Evolutionary conservation across 1,284 basidiomycete genomes (phyloP).

Genomic region (Apiotrichum siamense): DNA sequence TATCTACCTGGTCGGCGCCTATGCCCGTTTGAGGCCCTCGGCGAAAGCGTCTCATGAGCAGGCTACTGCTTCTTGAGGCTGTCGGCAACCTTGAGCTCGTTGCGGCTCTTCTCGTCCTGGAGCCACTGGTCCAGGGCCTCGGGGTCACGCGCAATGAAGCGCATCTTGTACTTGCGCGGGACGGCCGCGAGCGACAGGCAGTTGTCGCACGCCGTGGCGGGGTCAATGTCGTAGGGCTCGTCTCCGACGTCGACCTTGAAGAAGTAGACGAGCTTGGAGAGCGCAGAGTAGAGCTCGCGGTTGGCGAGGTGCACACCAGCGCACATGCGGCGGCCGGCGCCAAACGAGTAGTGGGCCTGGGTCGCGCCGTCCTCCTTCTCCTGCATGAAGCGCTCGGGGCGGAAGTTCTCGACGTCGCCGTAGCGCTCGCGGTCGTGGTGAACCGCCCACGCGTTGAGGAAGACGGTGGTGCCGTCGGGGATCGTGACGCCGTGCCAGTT

Average conservation of each 20-base stretch:
- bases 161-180: slow-evolving; percentile 15
- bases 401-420: slow-evolving; percentile 16
- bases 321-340: slow-evolving; percentile 21
- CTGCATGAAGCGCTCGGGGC: slow-evolving; percentile 18
- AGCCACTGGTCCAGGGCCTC: slow-evolving; percentile 17
- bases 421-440: slow-evolving; percentile 24
- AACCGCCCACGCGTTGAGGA: slow-evolving; percentile 37
- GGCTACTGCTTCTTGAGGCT: background rate
- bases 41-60: too few relatives aligned
- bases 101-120: slow-evolving; percentile 15
- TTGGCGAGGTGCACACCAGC: slow-evolving; percentile 20
- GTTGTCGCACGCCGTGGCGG: slow-evolving; percentile 13
- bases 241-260: slow-evolving; percentile 17
- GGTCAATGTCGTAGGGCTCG: slow-evolving; percentile 15
- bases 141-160: slow-evolving; percentile 16
- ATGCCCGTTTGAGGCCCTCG: too few relatives aligned
- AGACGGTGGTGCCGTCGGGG: slow-evolving; percentile 32
- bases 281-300: slow-evolving; percentile 19
- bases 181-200: slow-evolving; percentile 1
- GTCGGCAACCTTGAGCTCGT: slow-evolving; percentile 14
- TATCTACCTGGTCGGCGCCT: too few relatives aligned
- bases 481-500: slow-evolving; percentile 31
- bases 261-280: slow-evolving; percentile 17
- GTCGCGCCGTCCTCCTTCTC: slow-evolving; percentile 6
- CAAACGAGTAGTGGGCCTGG: slow-evolving; percentile 18